Conservation (phyloP, 2,329 filamentous ascomycete species). For the Cadophora malorum region DNA sequence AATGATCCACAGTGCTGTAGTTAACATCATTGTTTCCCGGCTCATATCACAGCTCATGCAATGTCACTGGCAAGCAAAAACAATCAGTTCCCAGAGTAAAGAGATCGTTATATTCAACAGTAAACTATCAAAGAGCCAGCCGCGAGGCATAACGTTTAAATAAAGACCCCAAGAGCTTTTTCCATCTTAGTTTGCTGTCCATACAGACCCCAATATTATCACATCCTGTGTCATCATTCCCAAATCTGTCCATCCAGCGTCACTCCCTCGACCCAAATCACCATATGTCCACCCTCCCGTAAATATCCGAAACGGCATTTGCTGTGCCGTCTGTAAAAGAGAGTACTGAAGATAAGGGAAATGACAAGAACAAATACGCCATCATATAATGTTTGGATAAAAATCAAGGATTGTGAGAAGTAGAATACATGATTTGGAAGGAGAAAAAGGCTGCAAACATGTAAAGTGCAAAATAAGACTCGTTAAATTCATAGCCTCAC, state of each 20-base stretch:
- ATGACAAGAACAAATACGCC: constrained; percentile 25
- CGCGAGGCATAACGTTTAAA: constrained; percentile 41
- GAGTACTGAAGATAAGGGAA: constrained; percentile 2
- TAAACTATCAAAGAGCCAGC: constrained; percentile 39
- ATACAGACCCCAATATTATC: constrained; percentile 27
- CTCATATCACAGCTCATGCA: no score
- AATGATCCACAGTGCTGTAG: no score
- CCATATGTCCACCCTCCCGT: constrained; percentile 1
- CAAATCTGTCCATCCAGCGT: constrained; percentile 3
- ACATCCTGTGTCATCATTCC: constrained; percentile 19
- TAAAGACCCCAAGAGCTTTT: constrained; percentile 29
- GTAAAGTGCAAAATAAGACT: constrained; percentile 11
- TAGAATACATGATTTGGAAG: constrained; percentile 38
- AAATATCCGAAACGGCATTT: constrained; percentile 13
- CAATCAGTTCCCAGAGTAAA: constrained; percentile 6
- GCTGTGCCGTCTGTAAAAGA: constrained; percentile 16
- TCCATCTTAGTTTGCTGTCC: constrained; percentile 27
- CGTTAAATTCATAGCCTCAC: constrained; percentile 30
- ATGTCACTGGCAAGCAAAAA: background rate
- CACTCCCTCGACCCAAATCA: background rate
- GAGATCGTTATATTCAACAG: constrained; percentile 27
- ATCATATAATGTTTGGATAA: constrained; percentile 28
- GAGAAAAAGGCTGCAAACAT: constrained; percentile 1
- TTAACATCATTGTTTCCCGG: no score
- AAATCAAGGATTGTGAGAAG: constrained; percentile 41